Percentiles rank a stretch among this genome's conserved stretches.
These are phyloP conservation scores for Hypoxylon rubiginosum DNA, from an alignment of 2,329 filamentous ascomycete species.

Conservation along the genomic window DNA sequence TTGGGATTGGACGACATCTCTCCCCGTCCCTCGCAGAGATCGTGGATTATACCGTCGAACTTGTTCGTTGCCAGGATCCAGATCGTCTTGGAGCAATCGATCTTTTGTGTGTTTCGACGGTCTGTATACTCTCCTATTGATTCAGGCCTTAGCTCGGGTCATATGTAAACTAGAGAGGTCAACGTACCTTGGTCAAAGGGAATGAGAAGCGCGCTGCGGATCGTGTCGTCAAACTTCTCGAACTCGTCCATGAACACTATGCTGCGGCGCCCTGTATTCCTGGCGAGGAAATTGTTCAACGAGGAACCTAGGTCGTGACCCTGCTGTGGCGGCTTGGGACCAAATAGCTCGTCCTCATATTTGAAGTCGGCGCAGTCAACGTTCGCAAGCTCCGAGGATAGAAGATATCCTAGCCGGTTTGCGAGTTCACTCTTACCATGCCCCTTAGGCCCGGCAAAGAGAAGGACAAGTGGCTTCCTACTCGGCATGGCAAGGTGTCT, in stretches of 20 bases:
- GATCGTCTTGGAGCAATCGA: conserved; percentile 61
- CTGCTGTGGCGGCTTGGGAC: conserved; percentile 53
- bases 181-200: conserved; percentile 59
- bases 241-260: conserved; percentile 67
- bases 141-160: background rate
- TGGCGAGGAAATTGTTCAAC: conserved; percentile 63
- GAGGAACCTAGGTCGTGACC: conserved; percentile 55
- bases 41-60: conserved; percentile 54
- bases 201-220: conserved; percentile 59
- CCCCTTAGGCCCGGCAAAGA: conserved; percentile 61
- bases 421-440: conserved; percentile 66
- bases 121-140: conserved; percentile 59
- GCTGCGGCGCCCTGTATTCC: conserved; percentile 52
- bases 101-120: conserved; percentile 50
- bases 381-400: conserved; percentile 54
- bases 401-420: conserved; percentile 55
- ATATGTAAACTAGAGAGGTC: background rate
- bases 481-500: conserved; percentile 50
- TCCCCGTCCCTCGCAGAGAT: conserved; percentile 52
- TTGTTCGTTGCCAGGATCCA: conserved; percentile 64
- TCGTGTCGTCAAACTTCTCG: conserved; percentile 59
- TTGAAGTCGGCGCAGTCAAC: conserved; percentile 59
- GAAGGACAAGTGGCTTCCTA: conserved; percentile 57
- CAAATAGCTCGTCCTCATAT: conserved; percentile 59
- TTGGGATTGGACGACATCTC: conserved; percentile 23